Evolutionary conservation across 352 stramenopile genomes (phyloP), one percentile per base, ranked within the genome.

Genomic region (Pythium myriotylum): DNA sequence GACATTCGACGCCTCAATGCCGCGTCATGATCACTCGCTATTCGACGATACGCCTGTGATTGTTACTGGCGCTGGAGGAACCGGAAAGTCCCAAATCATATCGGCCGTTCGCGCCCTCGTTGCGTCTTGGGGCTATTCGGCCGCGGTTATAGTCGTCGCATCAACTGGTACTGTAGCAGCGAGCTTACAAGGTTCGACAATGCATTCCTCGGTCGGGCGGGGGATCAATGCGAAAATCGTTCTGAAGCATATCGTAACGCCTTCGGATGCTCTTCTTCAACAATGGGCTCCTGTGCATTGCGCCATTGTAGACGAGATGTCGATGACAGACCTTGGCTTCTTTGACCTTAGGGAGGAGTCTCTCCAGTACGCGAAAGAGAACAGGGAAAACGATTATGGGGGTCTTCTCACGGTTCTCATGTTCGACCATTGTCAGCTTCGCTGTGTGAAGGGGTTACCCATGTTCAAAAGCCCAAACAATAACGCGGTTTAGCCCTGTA

Each of bases 331-430:
- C 40, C 19, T 72, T 0, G 33, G 14, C n/a, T 59, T 71, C 12
- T 64, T 67, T 22, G 58, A 58, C 14, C 41, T 71, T 1, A 67
- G 64, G 57, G 65, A 65, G 54, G 65, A 72, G 55, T 45, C 58
- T 4, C n/a, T 67, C 4, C 32, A 35, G 4, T 9, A 59, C 3
- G 19, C 58, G 0, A 72, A 67, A 26, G 58, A 72, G 10, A 39
- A 35, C n/a, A 19, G 26, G 3, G 22, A n/a, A 17, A 2, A 59
- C 17, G 12, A 32, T 2, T 57, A 67, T 13, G 50, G 50, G 7
- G 63, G 57, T 1, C 16, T 71, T 9, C 23, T 64, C 8, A n/a
- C 23, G 0, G 51, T 55, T 6, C 26, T 71, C 10, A 63, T 66
- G 56, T 71, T 67, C 14, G 63, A 71, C 22, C 45, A 63, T n/a